A percentile compares a stretch with the other conserved stretches of the same genome.
These are phyloP conservation scores for Ganoderma sinense DNA, from an alignment of 1,284 basidiomycete genomes.

Conservation along the genomic window DNA sequence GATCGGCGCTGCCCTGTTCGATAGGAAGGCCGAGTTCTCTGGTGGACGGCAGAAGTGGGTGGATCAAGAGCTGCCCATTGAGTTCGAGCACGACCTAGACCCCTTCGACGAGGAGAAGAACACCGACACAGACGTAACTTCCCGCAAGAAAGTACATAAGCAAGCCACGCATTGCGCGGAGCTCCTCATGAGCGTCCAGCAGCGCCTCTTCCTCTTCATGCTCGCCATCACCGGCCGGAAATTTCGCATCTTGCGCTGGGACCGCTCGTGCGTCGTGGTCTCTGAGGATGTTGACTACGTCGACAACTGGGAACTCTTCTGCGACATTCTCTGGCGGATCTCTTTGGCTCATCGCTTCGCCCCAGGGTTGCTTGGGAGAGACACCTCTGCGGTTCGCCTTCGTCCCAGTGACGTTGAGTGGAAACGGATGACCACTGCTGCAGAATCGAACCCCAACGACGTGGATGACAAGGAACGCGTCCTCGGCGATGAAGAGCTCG, in stretches of 20 bases:
- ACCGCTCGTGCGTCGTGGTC: constrained; percentile 24
- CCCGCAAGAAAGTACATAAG: no score
- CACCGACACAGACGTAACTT: no score
- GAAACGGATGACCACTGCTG: constrained; percentile 15
- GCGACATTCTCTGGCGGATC: constrained; percentile 26
- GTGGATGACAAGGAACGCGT: not conserved
- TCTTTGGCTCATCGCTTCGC: not conserved
- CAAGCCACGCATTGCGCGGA: constrained; percentile 7
- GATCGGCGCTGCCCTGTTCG: constrained; percentile 10
- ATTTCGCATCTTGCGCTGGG: constrained; percentile 24
- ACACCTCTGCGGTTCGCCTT: constrained; percentile 18
- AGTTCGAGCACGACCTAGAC: constrained; percentile 12
- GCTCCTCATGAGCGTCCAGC: constrained; percentile 14
- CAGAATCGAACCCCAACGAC: not conserved
- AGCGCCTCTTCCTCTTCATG: constrained; percentile 20
- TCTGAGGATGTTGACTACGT: constrained; percentile 20
- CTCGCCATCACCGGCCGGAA: constrained; percentile 20
- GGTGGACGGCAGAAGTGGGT: constrained; percentile 8
- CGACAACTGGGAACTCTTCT: constrained; percentile 13
- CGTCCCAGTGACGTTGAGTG: not conserved
- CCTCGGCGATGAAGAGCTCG: not conserved
- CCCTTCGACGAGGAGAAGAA: constrained; percentile 7
- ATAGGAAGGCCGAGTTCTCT: not conserved
- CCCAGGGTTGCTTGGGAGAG: constrained; percentile 14
- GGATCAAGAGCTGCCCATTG: constrained; percentile 4